Conservation (phyloP, 345 rosid species). For the Lepidium didymum region DNA sequence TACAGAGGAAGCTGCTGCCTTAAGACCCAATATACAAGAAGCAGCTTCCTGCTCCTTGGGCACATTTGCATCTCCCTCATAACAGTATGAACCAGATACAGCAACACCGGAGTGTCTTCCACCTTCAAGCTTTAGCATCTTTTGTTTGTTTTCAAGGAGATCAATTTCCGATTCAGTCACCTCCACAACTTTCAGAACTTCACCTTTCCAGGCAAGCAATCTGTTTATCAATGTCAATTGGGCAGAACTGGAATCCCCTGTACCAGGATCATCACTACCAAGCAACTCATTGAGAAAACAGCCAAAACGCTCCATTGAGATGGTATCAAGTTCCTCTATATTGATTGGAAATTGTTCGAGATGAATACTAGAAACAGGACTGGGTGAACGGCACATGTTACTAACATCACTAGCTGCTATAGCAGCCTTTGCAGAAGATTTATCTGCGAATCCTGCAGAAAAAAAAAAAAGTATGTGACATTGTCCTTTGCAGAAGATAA, state of each 20-base stretch:
- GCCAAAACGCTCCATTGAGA: conserved; percentile 47
- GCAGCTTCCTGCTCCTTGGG: conserved; percentile 22
- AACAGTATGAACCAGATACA: conserved; percentile 22
- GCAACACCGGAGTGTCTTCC: conserved; percentile 24
- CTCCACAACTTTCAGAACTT: conserved; percentile 64
- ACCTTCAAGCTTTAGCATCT: conserved; percentile 39
- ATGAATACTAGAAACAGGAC: conserved; percentile 46
- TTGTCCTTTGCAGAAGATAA: background rate
- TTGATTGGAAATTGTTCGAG: conserved; percentile 45
- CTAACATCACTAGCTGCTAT: conserved; percentile 40
- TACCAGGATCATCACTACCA: conserved; percentile 51
- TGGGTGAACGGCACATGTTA: conserved; percentile 62
- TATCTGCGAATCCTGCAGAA: conserved; percentile 66
- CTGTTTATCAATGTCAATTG: conserved; percentile 49
- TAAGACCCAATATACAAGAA: conserved; percentile 35
- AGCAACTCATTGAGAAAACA: conserved; percentile 56
- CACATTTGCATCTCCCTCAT: conserved; percentile 26
- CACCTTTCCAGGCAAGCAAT: conserved; percentile 57
- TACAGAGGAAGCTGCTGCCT: conserved; percentile 37
- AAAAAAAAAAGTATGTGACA: background rate
- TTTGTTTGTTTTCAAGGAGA: conserved; percentile 68
- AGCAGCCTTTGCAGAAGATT: conserved; percentile 41
- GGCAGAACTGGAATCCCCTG: conserved; percentile 51
- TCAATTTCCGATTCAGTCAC: conserved; percentile 84
- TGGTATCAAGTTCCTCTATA: conserved; percentile 63